Evolutionary conservation across 208 protist species (phyloP).

Genomic region (Kentomonas sorsogonicus): DNA sequence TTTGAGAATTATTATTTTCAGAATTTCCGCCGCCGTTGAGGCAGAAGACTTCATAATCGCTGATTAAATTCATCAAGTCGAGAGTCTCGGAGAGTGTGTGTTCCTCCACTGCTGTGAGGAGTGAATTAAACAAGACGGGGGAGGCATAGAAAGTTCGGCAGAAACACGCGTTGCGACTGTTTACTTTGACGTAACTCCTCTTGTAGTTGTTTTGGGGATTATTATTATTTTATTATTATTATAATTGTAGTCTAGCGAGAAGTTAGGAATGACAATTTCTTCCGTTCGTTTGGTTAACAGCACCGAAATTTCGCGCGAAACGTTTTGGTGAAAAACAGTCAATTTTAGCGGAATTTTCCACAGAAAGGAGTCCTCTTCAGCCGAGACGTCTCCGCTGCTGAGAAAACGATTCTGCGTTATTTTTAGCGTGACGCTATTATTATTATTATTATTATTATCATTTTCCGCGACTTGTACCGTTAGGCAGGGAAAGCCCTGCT

Average conservation of each 20-base stretch:
- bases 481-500: conserved; percentile 76
- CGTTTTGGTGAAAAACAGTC: conserved; percentile 17
- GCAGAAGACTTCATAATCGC: too few species aligned
- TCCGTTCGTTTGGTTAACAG: conserved; percentile 19
- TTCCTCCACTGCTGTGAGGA: conserved; percentile 29
- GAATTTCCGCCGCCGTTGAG: too few species aligned
- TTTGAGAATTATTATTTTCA: too few species aligned
- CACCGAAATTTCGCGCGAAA: conserved; percentile 1
- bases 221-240: too few species aligned
- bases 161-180: conserved; percentile 63
- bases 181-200: conserved; percentile 59
- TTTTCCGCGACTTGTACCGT: conserved; percentile 11
- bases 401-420: conserved; percentile 46
- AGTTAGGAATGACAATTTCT: conserved; percentile 8
- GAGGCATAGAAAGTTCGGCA: conserved; percentile 67
- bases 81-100: conserved; percentile 43
- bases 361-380: conserved; percentile 36
- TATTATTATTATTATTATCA: neutral
- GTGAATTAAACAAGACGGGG: conserved; percentile 29
- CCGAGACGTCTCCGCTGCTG: conserved; percentile 22
- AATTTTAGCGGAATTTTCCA: conserved; percentile 64
- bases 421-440: conserved; percentile 10
- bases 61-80: conserved; percentile 29
- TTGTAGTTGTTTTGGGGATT: too few species aligned
- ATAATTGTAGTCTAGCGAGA: too few species aligned